Percentiles rank a stretch among this genome's conserved stretches.
These are phyloP conservation scores for Cystobasidium pallidum DNA, from an alignment of 1,284 basidiomycete species.

Conservation along the genomic window DNA sequence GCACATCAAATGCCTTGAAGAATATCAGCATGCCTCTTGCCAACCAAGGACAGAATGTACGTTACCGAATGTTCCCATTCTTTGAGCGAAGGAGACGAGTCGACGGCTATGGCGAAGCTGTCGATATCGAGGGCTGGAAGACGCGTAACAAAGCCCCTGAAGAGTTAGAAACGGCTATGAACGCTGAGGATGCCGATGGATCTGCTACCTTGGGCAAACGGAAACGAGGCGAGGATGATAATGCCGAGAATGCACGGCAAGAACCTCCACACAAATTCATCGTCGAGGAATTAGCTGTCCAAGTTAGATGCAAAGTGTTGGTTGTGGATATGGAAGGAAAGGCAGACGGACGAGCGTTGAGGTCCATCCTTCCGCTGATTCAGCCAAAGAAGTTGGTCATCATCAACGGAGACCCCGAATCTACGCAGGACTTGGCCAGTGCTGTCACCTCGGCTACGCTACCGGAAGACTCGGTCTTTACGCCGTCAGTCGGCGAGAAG, in stretches of 20 bases:
- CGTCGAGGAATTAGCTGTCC: conserved; percentile 71
- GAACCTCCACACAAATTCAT: conserved; percentile 93
- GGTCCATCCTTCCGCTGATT: conserved; percentile 93
- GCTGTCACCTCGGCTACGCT: conserved; percentile 75
- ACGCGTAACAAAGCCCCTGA: conserved; percentile 73
- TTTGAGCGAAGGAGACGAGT: conserved; percentile 88
- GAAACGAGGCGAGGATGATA: conserved; percentile 70
- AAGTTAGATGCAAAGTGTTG: conserved; percentile 79
- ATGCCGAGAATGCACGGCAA: conserved; percentile 60
- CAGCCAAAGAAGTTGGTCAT: conserved; percentile 94
- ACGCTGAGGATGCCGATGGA: conserved; percentile 62
- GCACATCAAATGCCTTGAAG: conserved; percentile 59
- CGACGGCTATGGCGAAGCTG: conserved; percentile 92
- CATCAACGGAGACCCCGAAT: conserved; percentile 71
- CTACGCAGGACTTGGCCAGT: conserved; percentile 72
- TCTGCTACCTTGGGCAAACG: conserved; percentile 42
- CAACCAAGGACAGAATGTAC: conserved; percentile 68
- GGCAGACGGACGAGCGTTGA: conserved; percentile 93
- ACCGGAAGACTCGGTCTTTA: conserved; percentile 87
- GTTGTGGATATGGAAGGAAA: conserved; percentile 95
- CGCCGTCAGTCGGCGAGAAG: conserved; percentile 72
- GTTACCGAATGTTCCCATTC: conserved; percentile 97
- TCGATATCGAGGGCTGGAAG: conserved; percentile 92
- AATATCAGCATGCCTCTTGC: conserved; percentile 81
- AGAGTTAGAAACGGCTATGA: conserved; percentile 66